Base-by-base conservation (phyloP, 768 basidiomycete species). In the Lactifluus echinatus region DNA sequence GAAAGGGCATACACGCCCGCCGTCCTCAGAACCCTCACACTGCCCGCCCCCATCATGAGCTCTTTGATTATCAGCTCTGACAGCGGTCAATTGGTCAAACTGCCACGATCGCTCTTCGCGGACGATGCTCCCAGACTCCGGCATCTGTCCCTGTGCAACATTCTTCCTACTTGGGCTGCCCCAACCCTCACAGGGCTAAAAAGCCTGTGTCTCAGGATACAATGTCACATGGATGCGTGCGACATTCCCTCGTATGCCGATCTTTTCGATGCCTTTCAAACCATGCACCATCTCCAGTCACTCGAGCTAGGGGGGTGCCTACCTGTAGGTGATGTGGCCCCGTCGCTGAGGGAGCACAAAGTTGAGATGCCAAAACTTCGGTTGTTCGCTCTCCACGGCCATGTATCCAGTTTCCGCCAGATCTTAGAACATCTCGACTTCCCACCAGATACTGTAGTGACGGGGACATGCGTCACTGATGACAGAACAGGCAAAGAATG, bases 401-500 rank as follows among this genome's bases (percentile, higher is more conserved):
- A 49, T 39, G 42, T 43, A 12, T 28, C 19, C 15, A 44, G 53
- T n/a, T 59, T 49, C 49, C 47, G 40, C 42, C 52, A 50, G 21
- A 31, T 55, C 33, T 21, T 59, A 2, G 34, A 54, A 21, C 47
- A 50, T 39, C 19, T 59, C 10, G 17, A n/a, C 17, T 55, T 50
- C 28, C 57, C 57, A 8, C 34, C 17, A 28, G 48, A 54, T 23
- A 28, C 48, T 12, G 10, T 21, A 1, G 21, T 50, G 19, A 6
- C 26, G 12, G 47, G 53, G 5, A 44, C 42, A 49, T 59, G 48
- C 36, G 21, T 55, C 26, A 55, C 57, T 7, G 57, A 50, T 34
- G 57, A 59, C 17, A 29, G 45, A 17, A 49, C 57, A 0, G 57
- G 57, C 42, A 28, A 54, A 29, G 57, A 59, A 17, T 55, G 53